phyloP scores from a whole-genome alignment of 176 grass and related monocot species.

The Panicum miliaceum region DNA sequence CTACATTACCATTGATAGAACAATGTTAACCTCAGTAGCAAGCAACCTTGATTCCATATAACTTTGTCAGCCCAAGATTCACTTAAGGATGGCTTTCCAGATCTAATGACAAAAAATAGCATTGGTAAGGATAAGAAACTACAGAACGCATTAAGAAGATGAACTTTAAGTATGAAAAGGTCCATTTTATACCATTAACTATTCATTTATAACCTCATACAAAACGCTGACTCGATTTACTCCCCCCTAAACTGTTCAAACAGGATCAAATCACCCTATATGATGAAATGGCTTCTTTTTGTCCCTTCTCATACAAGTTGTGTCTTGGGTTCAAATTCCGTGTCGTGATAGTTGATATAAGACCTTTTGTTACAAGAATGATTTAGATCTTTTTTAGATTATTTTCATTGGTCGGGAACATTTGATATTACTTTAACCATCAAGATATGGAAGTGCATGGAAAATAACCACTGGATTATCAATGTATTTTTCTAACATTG shows the following conservation, averaged over 20 bases:
- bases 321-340: neutral
- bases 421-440: neutral
- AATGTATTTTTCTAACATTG: neutral
- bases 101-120: slow-evolving; percentile 60
- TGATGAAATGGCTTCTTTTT: neutral
- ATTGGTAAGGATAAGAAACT: slow-evolving; percentile 10
- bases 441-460: neutral
- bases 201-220: neutral
- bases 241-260: neutral
- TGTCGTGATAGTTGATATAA: neutral
- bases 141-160: neutral
- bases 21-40: slow-evolving; percentile 29
- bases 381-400: neutral
- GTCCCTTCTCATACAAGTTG: neutral
- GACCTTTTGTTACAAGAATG: neutral
- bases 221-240: neutral
- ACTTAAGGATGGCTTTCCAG: slow-evolving; percentile 81
- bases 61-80: slow-evolving; percentile 92
- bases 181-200: neutral
- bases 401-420: neutral
- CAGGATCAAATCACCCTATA: neutral
- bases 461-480: neutral
- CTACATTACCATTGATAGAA: slow-evolving; percentile 8
- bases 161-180: neutral
- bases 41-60: slow-evolving; percentile 84